Percentiles rank a stretch among this genome's conserved stretches.
Conservation (phyloP, 495 filamentous ascomycete species). For the Halenospora varia region DNA sequence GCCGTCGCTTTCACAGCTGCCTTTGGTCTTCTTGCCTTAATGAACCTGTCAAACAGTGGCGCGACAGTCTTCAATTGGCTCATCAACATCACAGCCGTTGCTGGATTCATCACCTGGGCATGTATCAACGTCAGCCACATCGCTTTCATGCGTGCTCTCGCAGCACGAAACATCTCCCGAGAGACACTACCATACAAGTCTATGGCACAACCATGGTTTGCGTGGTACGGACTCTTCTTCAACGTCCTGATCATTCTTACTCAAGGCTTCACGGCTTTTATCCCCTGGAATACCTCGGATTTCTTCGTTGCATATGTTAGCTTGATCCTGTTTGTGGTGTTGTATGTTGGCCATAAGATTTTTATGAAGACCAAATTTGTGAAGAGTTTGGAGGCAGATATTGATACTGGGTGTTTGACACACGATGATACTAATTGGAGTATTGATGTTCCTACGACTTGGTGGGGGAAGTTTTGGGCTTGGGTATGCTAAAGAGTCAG, state of each 20-base stretch:
- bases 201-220: constrained; percentile 56
- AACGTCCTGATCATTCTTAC: constrained; percentile 50
- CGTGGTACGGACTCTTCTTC: constrained; percentile 55
- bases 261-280: constrained; percentile 52
- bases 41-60: constrained; percentile 51
- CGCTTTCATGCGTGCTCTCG: constrained; percentile 52
- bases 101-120: constrained; percentile 60
- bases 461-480: constrained; percentile 22
- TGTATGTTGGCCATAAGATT: constrained; percentile 52
- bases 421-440: constrained; percentile 43
- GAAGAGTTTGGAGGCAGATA: constrained; percentile 40
- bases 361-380: constrained; percentile 40
- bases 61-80: constrained; percentile 61
- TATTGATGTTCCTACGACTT: constrained; percentile 36
- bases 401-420: constrained; percentile 41
- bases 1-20: constrained; percentile 52
- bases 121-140: constrained; percentile 52
- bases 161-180: constrained; percentile 50
- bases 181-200: constrained; percentile 54
- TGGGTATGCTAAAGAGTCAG: too few relatives aligned
- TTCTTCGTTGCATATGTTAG: constrained; percentile 53
- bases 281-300: constrained; percentile 37
- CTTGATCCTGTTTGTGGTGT: constrained; percentile 47
- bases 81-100: constrained; percentile 51
- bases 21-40: constrained; percentile 58